These are phyloP conservation scores for Passalora sequoiae DNA, from an alignment of 2,329 filamentous ascomycete species.

Conservation along the genomic window DNA sequence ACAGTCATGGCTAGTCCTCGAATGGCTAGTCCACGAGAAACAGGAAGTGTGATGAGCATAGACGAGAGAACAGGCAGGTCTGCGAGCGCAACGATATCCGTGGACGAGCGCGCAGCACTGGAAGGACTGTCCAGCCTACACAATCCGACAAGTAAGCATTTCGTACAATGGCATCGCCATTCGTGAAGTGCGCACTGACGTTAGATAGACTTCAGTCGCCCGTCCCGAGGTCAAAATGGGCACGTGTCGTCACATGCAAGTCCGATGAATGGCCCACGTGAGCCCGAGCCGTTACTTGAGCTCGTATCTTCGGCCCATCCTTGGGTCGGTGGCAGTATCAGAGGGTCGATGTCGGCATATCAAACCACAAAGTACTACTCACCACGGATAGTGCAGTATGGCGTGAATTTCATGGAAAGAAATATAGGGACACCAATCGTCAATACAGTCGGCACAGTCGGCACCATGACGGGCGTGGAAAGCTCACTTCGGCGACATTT, in stretches of 20 bases:
- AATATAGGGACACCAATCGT: constrained; percentile 77
- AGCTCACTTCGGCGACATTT: constrained; percentile 81
- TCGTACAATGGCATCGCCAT: not conserved
- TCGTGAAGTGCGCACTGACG: constrained; percentile 5
- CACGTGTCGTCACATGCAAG: constrained; percentile 24
- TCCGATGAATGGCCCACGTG: constrained; percentile 37
- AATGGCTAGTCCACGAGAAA: constrained; percentile 43
- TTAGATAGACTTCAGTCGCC: constrained; percentile 41
- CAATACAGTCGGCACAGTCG: constrained; percentile 78
- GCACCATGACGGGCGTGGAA: constrained; percentile 81
- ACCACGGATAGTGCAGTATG: constrained; percentile 76
- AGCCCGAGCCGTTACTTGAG: constrained; percentile 75
- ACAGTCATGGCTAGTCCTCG: constrained; percentile 38
- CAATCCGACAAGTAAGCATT: constrained; percentile 40
- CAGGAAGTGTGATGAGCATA: constrained; percentile 40
- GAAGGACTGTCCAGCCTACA: constrained; percentile 48
- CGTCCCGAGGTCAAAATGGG: constrained; percentile 32
- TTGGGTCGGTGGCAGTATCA: constrained; percentile 69
- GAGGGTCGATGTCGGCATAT: constrained; percentile 78
- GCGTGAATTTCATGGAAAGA: constrained; percentile 84
- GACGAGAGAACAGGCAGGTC: constrained; percentile 36
- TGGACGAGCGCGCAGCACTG: constrained; percentile 47
- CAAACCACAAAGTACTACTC: constrained; percentile 85
- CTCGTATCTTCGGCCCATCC: constrained; percentile 86
- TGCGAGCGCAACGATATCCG: constrained; percentile 39